Conservation (phyloP, 345 rosid species). For the Rhizophora apiculata region DNA sequence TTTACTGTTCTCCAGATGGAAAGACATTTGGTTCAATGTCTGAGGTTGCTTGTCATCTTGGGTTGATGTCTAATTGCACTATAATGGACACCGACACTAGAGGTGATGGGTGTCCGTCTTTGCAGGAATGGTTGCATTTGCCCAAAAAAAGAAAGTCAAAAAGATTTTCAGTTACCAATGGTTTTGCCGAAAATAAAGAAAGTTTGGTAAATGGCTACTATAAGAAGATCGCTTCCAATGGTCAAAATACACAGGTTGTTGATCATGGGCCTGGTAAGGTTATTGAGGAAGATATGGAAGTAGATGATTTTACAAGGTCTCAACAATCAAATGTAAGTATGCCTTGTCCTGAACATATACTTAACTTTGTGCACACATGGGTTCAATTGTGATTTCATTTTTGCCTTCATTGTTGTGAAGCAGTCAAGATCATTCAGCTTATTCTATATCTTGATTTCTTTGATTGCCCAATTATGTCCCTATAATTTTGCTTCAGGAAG, state of each 20-base stretch:
- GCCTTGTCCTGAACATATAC: conserved; percentile 9
- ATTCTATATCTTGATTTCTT: conserved; percentile 11
- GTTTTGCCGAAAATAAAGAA: conserved; percentile 54
- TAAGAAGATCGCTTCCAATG: conserved; percentile 41
- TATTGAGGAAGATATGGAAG: conserved; percentile 40
- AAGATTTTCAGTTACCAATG: conserved; percentile 40
- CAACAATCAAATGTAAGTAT: conserved; percentile 52
- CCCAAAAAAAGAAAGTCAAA: conserved; percentile 61
- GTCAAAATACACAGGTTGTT: conserved; percentile 34
- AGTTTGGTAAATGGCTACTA: conserved; percentile 34
- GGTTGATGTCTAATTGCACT: conserved; percentile 49
- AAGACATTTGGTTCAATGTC: conserved; percentile 66
- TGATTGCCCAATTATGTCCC: conserved; percentile 13
- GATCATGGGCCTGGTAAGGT: conserved; percentile 37
- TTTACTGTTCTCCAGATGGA: conserved; percentile 82
- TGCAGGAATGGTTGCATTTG: conserved; percentile 47
- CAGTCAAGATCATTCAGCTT: background rate
- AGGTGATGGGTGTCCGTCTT: conserved; percentile 42
- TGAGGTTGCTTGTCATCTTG: conserved; percentile 87
- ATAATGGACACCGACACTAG: conserved; percentile 42
- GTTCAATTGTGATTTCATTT: conserved; percentile 4
- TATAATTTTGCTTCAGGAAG: conserved; percentile 54
- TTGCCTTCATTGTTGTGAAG: background rate
- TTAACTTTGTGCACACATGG: background rate
- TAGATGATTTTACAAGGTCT: conserved; percentile 29